Conservation (phyloP, 2,329 filamentous ascomycete species). For the Xylariaceae sp. region DNA sequence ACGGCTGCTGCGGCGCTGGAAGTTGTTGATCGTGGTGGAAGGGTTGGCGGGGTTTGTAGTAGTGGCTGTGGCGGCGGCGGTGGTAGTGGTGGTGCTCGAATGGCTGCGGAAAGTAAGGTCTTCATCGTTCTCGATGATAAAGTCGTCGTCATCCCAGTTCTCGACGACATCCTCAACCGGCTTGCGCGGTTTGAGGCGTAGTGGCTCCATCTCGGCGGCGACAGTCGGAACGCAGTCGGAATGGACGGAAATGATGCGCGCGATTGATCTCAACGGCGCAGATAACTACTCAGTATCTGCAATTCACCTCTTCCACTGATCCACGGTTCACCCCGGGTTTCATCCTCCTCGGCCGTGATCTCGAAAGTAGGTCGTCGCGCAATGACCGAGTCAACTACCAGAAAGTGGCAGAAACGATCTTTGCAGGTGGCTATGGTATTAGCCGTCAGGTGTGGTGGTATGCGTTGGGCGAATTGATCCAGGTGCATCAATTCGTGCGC, state of each 20-base stretch:
- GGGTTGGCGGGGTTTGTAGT: slow-evolving; percentile 23
- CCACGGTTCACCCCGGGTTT: slow-evolving; percentile 14
- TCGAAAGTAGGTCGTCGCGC: slow-evolving; percentile 1
- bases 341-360: slow-evolving; percentile 17
- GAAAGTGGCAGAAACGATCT: background rate
- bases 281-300: background rate
- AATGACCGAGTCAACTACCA: background rate
- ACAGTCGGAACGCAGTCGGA: background rate
- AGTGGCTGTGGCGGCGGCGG: background rate
- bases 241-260: background rate
- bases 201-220: slow-evolving; percentile 48
- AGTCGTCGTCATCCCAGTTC: slow-evolving; percentile 77
- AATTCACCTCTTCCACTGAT: slow-evolving; percentile 19
- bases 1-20: slow-evolving; percentile 68
- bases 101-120: slow-evolving; percentile 60
- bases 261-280: too few relatives aligned
- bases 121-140: slow-evolving; percentile 63
- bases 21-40: slow-evolving; percentile 29
- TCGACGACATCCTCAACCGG: slow-evolving; percentile 64
- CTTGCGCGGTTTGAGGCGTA: slow-evolving; percentile 52
- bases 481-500: slow-evolving; percentile 14
- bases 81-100: slow-evolving; percentile 39
- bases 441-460: slow-evolving; percentile 1
- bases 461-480: slow-evolving; percentile 7
- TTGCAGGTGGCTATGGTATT: background rate